These are phyloP conservation scores for Spathaspora hagerdaliae DNA, from an alignment of 805 yeast species.

Conservation along the genomic window DNA sequence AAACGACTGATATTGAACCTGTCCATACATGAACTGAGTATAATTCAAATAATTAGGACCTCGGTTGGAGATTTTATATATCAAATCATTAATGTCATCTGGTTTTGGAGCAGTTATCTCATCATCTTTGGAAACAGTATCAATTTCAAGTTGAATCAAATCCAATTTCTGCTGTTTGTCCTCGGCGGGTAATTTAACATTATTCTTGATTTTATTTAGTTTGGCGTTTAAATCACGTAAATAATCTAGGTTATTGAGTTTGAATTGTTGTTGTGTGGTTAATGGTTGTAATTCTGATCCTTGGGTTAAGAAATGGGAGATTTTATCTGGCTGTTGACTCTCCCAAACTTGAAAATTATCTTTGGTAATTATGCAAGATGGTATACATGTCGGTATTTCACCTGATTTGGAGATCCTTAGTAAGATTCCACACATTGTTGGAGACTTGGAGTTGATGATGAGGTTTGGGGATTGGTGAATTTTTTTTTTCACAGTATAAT, in stretches of 20 bases:
- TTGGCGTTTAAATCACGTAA: constrained; percentile 24
- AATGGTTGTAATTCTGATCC: constrained; percentile 6
- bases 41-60: constrained; percentile 56
- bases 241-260: constrained; percentile 21
- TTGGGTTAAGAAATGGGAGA: constrained; percentile 1
- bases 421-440: constrained; percentile 55
- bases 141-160: constrained; percentile 12
- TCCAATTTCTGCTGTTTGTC: constrained; percentile 9
- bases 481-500: no score
- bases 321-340: constrained; percentile 2
- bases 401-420: constrained; percentile 20
- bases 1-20: constrained; percentile 30
- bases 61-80: constrained; percentile 48
- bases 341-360: constrained; percentile 8
- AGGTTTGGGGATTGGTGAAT: not conserved
- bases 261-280: constrained; percentile 17
- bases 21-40: constrained; percentile 8
- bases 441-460: not conserved
- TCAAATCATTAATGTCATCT: constrained; percentile 14
- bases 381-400: constrained; percentile 5
- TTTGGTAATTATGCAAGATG: not conserved
- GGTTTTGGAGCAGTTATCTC: not conserved
- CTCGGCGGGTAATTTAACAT: constrained; percentile 18
- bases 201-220: constrained; percentile 23
- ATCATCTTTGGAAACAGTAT: constrained; percentile 5